Evolutionary conservation across 1,284 basidiomycete species (phyloP).

Genomic region (Anthracocystis setariae): DNA sequence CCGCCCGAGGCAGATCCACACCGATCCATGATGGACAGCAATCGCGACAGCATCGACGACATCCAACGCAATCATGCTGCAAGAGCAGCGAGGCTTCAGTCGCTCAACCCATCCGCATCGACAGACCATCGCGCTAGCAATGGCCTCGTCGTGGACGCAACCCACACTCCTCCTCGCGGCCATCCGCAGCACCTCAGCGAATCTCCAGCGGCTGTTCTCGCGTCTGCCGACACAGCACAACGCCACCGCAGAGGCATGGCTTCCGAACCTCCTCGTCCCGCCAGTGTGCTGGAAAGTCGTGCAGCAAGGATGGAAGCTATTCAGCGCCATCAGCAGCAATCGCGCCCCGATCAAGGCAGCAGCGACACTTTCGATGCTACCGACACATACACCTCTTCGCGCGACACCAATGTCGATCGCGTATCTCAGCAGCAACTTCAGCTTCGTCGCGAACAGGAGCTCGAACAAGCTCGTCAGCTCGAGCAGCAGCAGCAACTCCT

Average conservation of each 20-base stretch:
- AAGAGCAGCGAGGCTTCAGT: constrained; percentile 40
- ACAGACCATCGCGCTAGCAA: constrained; percentile 15
- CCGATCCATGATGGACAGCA: constrained; percentile 56
- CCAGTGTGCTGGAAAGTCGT: constrained; percentile 54
- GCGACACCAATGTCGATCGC: constrained; percentile 43
- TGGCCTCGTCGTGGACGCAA: constrained; percentile 26
- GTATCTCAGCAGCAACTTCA: constrained; percentile 35
- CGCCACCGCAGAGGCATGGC: constrained; percentile 33
- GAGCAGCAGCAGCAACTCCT: constrained; percentile 29
- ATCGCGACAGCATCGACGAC: constrained; percentile 59
- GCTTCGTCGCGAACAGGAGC: constrained; percentile 27
- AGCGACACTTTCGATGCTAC: constrained; percentile 37
- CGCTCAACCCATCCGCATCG: constrained; percentile 17
- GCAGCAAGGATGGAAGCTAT: constrained; percentile 34
- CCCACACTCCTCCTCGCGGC: constrained; percentile 22
- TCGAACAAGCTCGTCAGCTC: constrained; percentile 25
- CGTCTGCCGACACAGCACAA: constrained; percentile 26
- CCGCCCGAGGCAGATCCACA: constrained; percentile 52
- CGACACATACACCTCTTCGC: constrained; percentile 37
- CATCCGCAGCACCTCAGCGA: constrained; percentile 31
- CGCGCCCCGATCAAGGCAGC: constrained; percentile 33
- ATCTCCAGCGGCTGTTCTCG: constrained; percentile 9
- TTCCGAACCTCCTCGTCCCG: constrained; percentile 48
- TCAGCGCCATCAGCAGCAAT: constrained; percentile 36
- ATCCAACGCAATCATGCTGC: constrained; percentile 59